phyloP scores from a whole-genome alignment of 306 rosid species.

The Cucumis melo region DNA sequence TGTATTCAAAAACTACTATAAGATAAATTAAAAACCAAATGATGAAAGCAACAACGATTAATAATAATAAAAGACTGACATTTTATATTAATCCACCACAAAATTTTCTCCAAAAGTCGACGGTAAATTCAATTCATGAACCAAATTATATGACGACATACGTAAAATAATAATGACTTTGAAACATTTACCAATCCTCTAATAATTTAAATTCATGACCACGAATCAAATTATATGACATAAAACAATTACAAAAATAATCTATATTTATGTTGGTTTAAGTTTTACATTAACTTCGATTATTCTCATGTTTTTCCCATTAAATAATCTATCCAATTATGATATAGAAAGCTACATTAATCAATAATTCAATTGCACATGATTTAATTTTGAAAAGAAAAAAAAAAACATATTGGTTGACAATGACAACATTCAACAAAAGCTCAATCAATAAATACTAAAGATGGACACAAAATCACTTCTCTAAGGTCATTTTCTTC shows the following conservation, averaged over 20 bases:
- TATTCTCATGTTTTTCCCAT: neutral
- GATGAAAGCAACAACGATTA: neutral
- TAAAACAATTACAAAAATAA: neutral
- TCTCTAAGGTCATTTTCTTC: neutral
- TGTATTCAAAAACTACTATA: neutral
- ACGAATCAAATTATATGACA: too few relatives aligned
- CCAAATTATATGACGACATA: neutral
- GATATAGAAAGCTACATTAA: too few relatives aligned
- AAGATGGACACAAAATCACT: neutral
- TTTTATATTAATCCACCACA: neutral
- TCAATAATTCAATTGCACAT: too few relatives aligned
- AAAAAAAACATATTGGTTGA: neutral
- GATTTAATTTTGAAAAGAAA: too few relatives aligned
- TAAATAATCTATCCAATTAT: neutral
- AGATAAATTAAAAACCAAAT: neutral
- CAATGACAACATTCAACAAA: neutral
- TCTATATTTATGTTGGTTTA: neutral
- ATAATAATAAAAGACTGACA: neutral
- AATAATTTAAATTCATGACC: neutral
- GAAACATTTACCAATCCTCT: neutral
- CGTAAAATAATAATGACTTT: neutral
- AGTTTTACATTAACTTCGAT: neutral
- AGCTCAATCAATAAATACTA: neutral
- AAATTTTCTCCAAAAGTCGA: too few relatives aligned
- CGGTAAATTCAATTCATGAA: neutral